Conservation (phyloP, 768 basidiomycete genomes). For the Phaffia australis region DNA sequence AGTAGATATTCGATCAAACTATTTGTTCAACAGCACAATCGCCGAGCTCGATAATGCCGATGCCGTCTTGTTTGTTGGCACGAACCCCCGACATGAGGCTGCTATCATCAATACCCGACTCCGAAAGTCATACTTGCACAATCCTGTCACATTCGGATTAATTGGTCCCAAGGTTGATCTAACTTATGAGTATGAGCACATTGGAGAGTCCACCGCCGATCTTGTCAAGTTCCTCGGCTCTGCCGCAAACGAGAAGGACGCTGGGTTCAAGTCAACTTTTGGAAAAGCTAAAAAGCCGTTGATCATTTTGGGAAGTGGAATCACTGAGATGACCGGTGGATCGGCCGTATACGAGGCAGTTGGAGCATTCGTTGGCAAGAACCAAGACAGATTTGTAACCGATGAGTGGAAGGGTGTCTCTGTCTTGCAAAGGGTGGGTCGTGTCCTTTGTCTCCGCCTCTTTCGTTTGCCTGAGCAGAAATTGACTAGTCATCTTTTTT, state of each 20-base stretch:
- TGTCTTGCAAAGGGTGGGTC: slow-evolving; percentile 73
- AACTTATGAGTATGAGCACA: slow-evolving; percentile 83
- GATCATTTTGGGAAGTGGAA: slow-evolving; percentile 80
- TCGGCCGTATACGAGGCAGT: slow-evolving; percentile 64
- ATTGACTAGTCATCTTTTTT: background rate
- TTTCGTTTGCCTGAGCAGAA: background rate
- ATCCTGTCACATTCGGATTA: slow-evolving; percentile 70
- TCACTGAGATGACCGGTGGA: slow-evolving; percentile 76
- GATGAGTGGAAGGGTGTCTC: slow-evolving; percentile 94
- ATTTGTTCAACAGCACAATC: slow-evolving; percentile 89
- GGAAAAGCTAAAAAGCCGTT: slow-evolving; percentile 78
- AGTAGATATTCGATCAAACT: slow-evolving; percentile 86
- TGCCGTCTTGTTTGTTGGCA: slow-evolving; percentile 82
- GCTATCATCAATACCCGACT: slow-evolving; percentile 95
- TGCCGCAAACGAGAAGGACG: slow-evolving; percentile 25
- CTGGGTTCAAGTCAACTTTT: slow-evolving; percentile 70
- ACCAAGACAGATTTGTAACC: slow-evolving; percentile 64
- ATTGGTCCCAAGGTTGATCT: slow-evolving; percentile 86
- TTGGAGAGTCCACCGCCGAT: slow-evolving; percentile 69
- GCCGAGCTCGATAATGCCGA: slow-evolving; percentile 85
- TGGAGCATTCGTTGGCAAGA: slow-evolving; percentile 64
- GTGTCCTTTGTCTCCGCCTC: background rate
- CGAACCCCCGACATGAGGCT: slow-evolving; percentile 93
- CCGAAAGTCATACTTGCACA: slow-evolving; percentile 85
- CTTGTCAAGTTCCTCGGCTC: slow-evolving; percentile 61